Percentiles rank a stretch among this genome's conserved stretches.
Conservation (phyloP, 805 yeast genomes). For the Hanseniaspora occidentalis region DNA sequence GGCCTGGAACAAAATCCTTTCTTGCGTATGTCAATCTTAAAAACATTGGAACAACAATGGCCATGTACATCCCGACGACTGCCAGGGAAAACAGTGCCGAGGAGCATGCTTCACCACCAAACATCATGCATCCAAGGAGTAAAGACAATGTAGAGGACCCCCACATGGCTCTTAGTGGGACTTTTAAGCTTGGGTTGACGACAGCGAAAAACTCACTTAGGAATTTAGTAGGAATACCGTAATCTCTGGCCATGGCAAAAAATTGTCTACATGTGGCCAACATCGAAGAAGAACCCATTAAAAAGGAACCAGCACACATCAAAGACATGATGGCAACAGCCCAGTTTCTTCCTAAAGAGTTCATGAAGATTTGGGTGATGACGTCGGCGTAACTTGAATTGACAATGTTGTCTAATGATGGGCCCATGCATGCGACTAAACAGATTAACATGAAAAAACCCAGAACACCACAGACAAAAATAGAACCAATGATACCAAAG, state of each 20-base stretch:
- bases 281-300: conserved; percentile 52
- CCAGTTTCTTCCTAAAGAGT: conserved; percentile 52
- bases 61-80: conserved; percentile 48
- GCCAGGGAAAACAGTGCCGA: conserved; percentile 55
- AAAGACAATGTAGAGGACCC: conserved; percentile 40
- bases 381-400: conserved; percentile 39
- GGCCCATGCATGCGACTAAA: conserved; percentile 39
- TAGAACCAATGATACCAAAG: conserved; percentile 48
- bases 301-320: conserved; percentile 46
- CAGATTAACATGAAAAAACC: conserved; percentile 48
- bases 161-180: conserved; percentile 50
- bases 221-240: conserved; percentile 48
- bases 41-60: conserved; percentile 52
- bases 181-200: conserved; percentile 40
- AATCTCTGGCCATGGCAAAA: conserved; percentile 65
- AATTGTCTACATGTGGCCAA: conserved; percentile 53
- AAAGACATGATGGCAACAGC: conserved; percentile 50
- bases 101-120: conserved; percentile 50
- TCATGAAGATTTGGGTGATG: conserved; percentile 50
- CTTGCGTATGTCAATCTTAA: conserved; percentile 38
- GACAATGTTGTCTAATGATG: conserved; percentile 28
- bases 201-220: conserved; percentile 41
- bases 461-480: conserved; percentile 41
- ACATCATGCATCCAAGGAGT: conserved; percentile 41
- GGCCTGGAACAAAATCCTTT: conserved; percentile 44